A percentile compares a stretch with the other conserved stretches of the same genome.
Conservation (phyloP, 140 eudicot genomes). For the Stevia rebaudiana region DNA sequence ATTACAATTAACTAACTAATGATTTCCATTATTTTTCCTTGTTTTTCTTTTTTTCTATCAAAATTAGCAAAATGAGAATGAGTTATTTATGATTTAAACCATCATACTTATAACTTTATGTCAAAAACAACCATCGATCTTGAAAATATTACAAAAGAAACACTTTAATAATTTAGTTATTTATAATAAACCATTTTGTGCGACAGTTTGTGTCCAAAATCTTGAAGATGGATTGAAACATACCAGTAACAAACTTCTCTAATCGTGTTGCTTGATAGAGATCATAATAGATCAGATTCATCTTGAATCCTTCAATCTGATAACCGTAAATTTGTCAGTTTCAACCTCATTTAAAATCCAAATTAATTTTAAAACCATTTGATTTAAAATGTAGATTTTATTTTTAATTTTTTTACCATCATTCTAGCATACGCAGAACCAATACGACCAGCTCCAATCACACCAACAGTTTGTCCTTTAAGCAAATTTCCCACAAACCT, state of each 20-base stretch:
- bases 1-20: background rate
- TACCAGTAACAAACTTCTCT: conserved; percentile 96
- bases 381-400: background rate
- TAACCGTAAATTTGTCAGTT: conserved; percentile 2
- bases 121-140: background rate
- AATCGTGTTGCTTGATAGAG: conserved; percentile 96
- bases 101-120: background rate
- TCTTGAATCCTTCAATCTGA: conserved; percentile 98
- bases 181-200: background rate
- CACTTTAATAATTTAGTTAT: background rate
- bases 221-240: conserved; percentile 12
- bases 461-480: conserved; percentile 97
- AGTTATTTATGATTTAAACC: background rate
- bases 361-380: background rate
- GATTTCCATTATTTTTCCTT: background rate
- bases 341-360: background rate
- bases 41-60: background rate
- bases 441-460: conserved; percentile 99
- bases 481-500: conserved; percentile 99
- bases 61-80: background rate
- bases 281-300: conserved; percentile 91
- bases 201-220: background rate
- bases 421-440: conserved; percentile 99
- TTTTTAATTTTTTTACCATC: conserved; percentile 89
- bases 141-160: background rate